Evolutionary conservation across 352 stramenopile genomes (phyloP).

Genomic region (Hyaloperonospora arabidopsidis): DNA sequence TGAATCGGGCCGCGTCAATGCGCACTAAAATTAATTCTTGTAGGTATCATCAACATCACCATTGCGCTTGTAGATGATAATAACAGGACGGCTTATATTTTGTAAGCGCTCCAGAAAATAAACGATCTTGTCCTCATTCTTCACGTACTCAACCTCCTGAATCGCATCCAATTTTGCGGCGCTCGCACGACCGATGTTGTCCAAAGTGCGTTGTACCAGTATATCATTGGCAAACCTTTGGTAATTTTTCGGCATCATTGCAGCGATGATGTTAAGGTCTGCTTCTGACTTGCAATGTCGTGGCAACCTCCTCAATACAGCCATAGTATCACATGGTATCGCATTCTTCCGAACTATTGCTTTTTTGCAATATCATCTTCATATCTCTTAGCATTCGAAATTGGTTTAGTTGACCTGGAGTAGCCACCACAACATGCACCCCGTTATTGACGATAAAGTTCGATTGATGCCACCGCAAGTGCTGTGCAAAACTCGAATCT

Average conservation of each 20-base stretch:
- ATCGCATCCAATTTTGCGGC: conserved; percentile 98
- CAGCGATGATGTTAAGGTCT: conserved; percentile 97
- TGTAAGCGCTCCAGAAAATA: conserved; percentile 98
- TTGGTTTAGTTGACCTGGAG: conserved; percentile 93
- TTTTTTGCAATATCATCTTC: conserved; percentile 91
- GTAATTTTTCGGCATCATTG: conserved; percentile 99
- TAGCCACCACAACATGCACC: conserved; percentile 96
- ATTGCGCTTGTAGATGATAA: conserved; percentile 97
- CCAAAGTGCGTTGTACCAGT: conserved; percentile 93
- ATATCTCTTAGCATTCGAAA: conserved; percentile 93
- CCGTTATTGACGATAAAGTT: conserved; percentile 78
- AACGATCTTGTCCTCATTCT: conserved; percentile 98
- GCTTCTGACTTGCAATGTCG: conserved; percentile 96
- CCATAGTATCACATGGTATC: conserved; percentile 97
- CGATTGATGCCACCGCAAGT: conserved; percentile 93
- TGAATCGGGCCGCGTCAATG: conserved; percentile 94
- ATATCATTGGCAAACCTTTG: conserved; percentile 96
- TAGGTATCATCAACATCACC: conserved; percentile 98
- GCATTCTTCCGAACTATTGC: conserved; percentile 97
- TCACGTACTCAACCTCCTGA: conserved; percentile 98
- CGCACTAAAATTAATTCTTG: conserved; percentile 96
- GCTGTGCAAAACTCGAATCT: conserved; percentile 88
- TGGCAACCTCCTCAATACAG: conserved; percentile 87
- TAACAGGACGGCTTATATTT: conserved; percentile 95
- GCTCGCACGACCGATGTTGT: conserved; percentile 97